Conservation (phyloP, 176 grass and related monocot species). For the Oryza glumipatula region DNA sequence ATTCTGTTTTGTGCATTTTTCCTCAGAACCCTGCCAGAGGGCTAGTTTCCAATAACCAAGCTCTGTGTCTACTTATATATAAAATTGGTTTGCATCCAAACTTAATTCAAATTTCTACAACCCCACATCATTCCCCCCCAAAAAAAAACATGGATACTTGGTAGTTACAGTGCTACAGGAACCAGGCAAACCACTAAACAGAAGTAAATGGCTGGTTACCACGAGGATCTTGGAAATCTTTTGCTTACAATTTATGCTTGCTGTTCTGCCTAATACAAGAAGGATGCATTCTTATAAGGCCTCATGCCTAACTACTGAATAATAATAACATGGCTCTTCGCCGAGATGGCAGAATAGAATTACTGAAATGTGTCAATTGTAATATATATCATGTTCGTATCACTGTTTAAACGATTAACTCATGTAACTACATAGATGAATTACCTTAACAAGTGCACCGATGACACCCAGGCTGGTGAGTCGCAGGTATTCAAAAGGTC, state of each 20-base stretch:
- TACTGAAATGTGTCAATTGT: conserved; percentile 10
- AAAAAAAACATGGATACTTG: too few relatives aligned
- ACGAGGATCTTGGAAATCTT: neutral
- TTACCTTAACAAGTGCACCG: conserved; percentile 97
- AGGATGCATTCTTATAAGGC: neutral
- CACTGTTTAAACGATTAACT: neutral
- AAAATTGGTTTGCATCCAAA: neutral
- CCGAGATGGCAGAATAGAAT: conserved; percentile 12
- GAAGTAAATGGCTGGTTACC: neutral
- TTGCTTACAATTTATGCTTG: neutral
- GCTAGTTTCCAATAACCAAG: neutral
- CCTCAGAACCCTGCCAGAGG: neutral
- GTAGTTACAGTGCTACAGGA: neutral
- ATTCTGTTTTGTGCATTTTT: neutral
- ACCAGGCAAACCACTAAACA: neutral
- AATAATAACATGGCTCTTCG: conserved; percentile 14
- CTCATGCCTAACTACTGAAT: neutral
- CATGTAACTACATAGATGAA: conserved; percentile 4
- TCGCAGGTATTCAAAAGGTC: conserved; percentile 93
- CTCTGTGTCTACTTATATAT: neutral
- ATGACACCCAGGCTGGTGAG: conserved; percentile 97
- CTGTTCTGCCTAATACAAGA: neutral
- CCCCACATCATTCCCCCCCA: too few relatives aligned
- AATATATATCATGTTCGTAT: conserved; percentile 2
- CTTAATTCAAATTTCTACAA: neutral